These are phyloP conservation scores for Ustilago shanxiensis DNA, from an alignment of 1,284 basidiomycete genomes.

Conservation along the genomic window DNA sequence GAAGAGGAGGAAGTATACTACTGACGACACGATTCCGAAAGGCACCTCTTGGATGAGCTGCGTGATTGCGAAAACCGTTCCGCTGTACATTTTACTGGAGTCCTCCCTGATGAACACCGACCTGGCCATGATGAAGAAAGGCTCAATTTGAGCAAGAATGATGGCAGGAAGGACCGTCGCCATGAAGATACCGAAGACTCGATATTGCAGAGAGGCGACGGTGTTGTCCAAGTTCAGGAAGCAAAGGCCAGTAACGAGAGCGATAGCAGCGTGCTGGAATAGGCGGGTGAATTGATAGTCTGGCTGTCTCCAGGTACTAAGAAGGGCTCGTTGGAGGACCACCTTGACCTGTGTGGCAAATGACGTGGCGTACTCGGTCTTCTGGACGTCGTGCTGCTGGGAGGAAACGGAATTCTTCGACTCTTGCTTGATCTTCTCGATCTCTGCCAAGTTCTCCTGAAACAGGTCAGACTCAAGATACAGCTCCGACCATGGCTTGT, in stretches of 20 bases:
- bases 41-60: slow-evolving; percentile 42
- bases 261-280: slow-evolving; percentile 45
- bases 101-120: slow-evolving; percentile 42
- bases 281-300: slow-evolving; percentile 52
- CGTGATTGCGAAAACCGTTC: slow-evolving; percentile 33
- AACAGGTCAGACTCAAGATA: slow-evolving; percentile 37
- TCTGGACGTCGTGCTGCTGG: background rate
- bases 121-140: slow-evolving; percentile 37
- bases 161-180: slow-evolving; percentile 38
- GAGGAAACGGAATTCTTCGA: too few relatives aligned
- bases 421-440: slow-evolving; percentile 31
- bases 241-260: slow-evolving; percentile 40
- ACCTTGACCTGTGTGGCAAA: slow-evolving; percentile 32
- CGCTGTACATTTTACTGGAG: slow-evolving; percentile 41
- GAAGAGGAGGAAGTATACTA: slow-evolving; percentile 44
- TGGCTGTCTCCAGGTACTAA: slow-evolving; percentile 78
- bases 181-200: slow-evolving; percentile 47
- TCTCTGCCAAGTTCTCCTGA: slow-evolving; percentile 26
- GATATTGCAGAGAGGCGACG: slow-evolving; percentile 33
- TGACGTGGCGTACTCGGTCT: slow-evolving; percentile 58
- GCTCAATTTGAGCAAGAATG: slow-evolving; percentile 40
- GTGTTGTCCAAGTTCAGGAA: slow-evolving; percentile 38
- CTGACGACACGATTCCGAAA: slow-evolving; percentile 25
- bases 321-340: slow-evolving; percentile 34
- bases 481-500: slow-evolving; percentile 79